Conservation (phyloP, 2,329 filamentous ascomycete genomes). For the Trichoderma arundinaceum region DNA sequence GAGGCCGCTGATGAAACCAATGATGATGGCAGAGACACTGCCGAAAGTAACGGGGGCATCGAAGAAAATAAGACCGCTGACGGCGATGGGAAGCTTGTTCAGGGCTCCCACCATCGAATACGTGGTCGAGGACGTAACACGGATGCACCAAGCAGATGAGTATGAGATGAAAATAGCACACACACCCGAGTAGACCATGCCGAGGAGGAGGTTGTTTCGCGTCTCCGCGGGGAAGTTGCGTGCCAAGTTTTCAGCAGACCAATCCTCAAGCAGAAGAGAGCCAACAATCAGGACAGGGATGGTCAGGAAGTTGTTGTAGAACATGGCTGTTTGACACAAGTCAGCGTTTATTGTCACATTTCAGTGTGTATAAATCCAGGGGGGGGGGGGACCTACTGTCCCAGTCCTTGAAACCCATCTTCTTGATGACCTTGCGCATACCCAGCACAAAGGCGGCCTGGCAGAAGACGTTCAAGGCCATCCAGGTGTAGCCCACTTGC, state of each 20-base stretch:
- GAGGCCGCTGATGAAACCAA: conserved; percentile 91
- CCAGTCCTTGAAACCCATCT: conserved; percentile 99
- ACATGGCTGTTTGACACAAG: conserved; percentile 77
- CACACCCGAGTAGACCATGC: conserved; percentile 93
- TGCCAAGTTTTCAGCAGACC: conserved; percentile 81
- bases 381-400: conserved; percentile 73
- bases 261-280: conserved; percentile 87
- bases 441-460: conserved; percentile 86
- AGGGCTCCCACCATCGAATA: conserved; percentile 98
- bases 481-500: conserved; percentile 96
- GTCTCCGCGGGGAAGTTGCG: conserved; percentile 87
- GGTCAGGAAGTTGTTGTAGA: conserved; percentile 98
- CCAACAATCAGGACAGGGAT: conserved; percentile 87
- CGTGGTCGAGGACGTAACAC: conserved; percentile 94
- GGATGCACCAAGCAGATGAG: conserved; percentile 98
- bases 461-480: conserved; percentile 95
- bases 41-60: conserved; percentile 90
- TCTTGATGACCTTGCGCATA: conserved; percentile 98
- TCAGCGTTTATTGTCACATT: conserved; percentile 39
- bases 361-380: neutral
- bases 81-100: conserved; percentile 95
- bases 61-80: conserved; percentile 94
- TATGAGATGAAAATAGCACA: conserved; percentile 99
- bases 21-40: conserved; percentile 85
- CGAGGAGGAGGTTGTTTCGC: conserved; percentile 78